Base-by-base conservation (phyloP, 257 asterid species). In the Solanum verrucosum region DNA sequence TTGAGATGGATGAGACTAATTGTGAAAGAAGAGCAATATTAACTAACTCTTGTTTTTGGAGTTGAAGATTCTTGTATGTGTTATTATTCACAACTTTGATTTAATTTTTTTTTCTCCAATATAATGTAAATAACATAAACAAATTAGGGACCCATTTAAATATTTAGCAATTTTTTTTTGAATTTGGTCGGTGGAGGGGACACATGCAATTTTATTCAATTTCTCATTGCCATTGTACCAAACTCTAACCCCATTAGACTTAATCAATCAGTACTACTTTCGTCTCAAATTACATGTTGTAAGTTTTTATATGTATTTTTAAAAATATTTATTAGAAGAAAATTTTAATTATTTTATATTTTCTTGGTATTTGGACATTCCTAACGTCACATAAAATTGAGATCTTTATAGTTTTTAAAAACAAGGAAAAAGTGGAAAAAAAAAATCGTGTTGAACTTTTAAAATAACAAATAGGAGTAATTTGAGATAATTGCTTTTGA, bases 151-250 rank as follows among this genome's bases (percentile, higher is more conserved):
- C 85, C 85, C 68, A 79, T 15, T 27, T 27, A 79, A 7, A 14
- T 27, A 81, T 27, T 27, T 78, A 42, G 5, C 12, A 4, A 46
- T 44, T 56, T 59, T 63, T 59, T 75, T 84, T 84, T 14, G 18
- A 38, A 40, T 21, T 84, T 87, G 91, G 91, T 88, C 92, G 92
- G 90, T 78, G 91, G 86, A 87, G 89, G 84, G 40, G 49, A 23
- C 82, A 25, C 75, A 65, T 42, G 49, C 49, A 85, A 75, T 33
- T 78, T 63, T 25, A 65, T 81, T 44, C 38, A 81, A 49, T 46
- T 46, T 27, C 40, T 46, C 85, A 27, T 44, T 81, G 68, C 27
- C 9, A 27, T 81, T 44, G 5, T 49, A 65, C 87, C 87, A 85
- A 85, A 85, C 81, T 27, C 11, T 65, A 85, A 46, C 27, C 68